Conservation (phyloP, 805 yeast genomes). For the Ogataea ramenticola region DNA sequence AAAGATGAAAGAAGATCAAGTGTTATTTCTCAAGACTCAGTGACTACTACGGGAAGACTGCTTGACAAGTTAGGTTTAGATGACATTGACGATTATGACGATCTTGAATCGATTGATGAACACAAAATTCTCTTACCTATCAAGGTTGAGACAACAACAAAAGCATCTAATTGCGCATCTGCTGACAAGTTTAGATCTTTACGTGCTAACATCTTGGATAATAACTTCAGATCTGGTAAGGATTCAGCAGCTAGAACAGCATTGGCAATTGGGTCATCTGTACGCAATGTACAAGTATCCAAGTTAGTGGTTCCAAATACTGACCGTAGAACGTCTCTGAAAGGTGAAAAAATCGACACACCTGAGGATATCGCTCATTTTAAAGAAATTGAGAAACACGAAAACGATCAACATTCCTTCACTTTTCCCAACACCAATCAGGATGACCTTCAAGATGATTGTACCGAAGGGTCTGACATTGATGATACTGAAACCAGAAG, state of each 20-base stretch:
- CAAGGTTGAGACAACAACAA: not conserved
- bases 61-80: slow-evolving; percentile 25
- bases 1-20: slow-evolving; percentile 11
- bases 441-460: not conserved
- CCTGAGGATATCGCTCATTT: not conserved
- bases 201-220: slow-evolving; percentile 14
- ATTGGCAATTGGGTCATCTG: slow-evolving; percentile 16
- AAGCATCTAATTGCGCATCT: slow-evolving; percentile 13
- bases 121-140: not conserved
- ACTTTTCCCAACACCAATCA: not conserved
- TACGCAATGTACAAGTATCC: slow-evolving; percentile 31
- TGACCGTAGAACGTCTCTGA: not conserved
- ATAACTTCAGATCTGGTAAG: slow-evolving; percentile 3
- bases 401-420: not conserved
- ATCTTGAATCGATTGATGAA: not conserved
- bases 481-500: not conserved
- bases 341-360: not conserved
- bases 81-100: slow-evolving; percentile 19
- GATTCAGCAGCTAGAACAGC: slow-evolving; percentile 15
- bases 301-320: slow-evolving; percentile 11
- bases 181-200: slow-evolving; percentile 25
- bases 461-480: not conserved
- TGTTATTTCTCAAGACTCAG: slow-evolving; percentile 18
- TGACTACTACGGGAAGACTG: slow-evolving; percentile 24
- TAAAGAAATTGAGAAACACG: not conserved